Conservation (phyloP, 805 yeast species). For the Lipomyces yamanashiensis region DNA sequence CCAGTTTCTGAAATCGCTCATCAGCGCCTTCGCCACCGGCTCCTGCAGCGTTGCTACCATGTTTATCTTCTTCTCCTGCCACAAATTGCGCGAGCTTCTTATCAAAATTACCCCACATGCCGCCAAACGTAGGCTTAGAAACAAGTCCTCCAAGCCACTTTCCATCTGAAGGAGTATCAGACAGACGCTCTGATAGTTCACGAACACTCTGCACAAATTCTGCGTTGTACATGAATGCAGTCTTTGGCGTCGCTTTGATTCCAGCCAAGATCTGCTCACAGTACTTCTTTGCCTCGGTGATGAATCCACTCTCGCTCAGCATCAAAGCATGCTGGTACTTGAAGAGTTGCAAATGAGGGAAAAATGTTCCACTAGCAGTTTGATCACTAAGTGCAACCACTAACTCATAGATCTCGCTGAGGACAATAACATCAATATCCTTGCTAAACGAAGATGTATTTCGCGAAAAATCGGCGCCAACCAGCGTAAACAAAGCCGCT, state of each 20-base stretch:
- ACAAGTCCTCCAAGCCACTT: constrained; percentile 73
- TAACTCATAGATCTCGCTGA: constrained; percentile 75
- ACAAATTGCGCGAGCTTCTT: constrained; percentile 78
- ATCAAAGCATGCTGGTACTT: constrained; percentile 70
- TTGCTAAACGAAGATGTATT: constrained; percentile 52
- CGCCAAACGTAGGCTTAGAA: constrained; percentile 62
- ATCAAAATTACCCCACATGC: constrained; percentile 86
- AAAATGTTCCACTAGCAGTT: constrained; percentile 35
- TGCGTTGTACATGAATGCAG: constrained; percentile 38
- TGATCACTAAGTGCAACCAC: constrained; percentile 46
- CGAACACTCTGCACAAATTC: constrained; percentile 46
- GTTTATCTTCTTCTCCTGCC: constrained; percentile 73
- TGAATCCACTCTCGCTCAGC: constrained; percentile 69
- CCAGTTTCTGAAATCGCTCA: constrained; percentile 41
- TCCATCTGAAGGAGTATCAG: constrained; percentile 48
- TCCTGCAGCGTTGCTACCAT: constrained; percentile 9
- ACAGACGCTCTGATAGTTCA: constrained; percentile 45
- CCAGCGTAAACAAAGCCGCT: constrained; percentile 35
- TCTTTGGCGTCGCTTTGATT: constrained; percentile 50
- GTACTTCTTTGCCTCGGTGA: constrained; percentile 64
- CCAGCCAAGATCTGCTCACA: constrained; percentile 55
- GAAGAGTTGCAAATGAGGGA: constrained; percentile 61
- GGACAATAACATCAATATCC: constrained; percentile 54
- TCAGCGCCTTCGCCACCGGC: constrained; percentile 37
- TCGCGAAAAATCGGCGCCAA: constrained; percentile 40